Evolutionary conservation across 2,329 filamentous ascomycete species (phyloP), one percentile per base, ranked within the genome.

Genomic region (Nectriaceae sp.): DNA sequence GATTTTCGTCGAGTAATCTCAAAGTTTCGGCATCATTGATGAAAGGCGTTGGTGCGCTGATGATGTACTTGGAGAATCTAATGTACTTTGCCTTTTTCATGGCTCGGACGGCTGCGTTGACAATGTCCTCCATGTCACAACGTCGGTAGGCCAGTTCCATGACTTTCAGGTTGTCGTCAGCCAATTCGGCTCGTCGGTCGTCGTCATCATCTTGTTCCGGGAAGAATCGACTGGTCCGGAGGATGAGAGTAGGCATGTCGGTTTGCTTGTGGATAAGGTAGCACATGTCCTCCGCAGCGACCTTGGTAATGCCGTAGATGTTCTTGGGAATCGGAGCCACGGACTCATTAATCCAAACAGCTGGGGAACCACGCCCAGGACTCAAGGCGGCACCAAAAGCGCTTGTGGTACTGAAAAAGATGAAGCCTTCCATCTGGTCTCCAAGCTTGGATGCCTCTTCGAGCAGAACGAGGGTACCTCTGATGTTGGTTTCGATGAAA

Each of bases 221-320:
- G 51, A 77, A 78, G 66, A 79, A 78, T 41, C 75, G 71, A 42
- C 69, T 73, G 3, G 71, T 72, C n/a, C 75, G 70, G 8, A 79
- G 65, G 5, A 78, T 64, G 0, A 78, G 33, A 1, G 72, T 61
- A 0, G 75, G 74, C 53, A 78, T 55, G 2, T 55, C 51, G 1
- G 64, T 66, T 45, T 75, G 66, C 11, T 57, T 55, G 36, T 75
- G 70, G 2, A 74, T 50, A 5, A 78, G 65, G 11, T 61, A 64
- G 55, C 75, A 78, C 22, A 78, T 48, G 42, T 77, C 74, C 51
- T 79, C 76, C 4, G 76, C 76, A 2, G 74, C 73, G 15, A 69
- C 64, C 42, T 79, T 79, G 16, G 75, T 78, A 3, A 69, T 67
- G 45, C 76, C 76, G 53, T 77, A 77, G 38, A 77, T 74, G 57